Percentiles rank a stretch among this genome's conserved stretches.
Evolutionary conservation across 257 asterid genomes (phyloP).

Genomic region (Nicotiana attenuata): DNA sequence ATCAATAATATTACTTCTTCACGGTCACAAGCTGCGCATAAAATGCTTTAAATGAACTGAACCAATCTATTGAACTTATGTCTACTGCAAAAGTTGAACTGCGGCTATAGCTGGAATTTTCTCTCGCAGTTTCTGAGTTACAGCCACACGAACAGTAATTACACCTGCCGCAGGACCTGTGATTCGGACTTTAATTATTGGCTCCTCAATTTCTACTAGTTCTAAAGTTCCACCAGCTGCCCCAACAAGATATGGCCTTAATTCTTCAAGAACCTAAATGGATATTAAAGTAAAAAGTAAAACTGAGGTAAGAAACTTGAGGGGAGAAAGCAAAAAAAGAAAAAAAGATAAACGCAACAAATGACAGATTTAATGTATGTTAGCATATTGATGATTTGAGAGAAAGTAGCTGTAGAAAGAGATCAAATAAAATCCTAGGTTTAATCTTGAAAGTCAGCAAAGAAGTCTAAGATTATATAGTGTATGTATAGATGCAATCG

Average conservation of each 20-base stretch:
- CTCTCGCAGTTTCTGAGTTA: slow-evolving; percentile 85
- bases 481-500: not conserved
- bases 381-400: not conserved
- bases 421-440: not conserved
- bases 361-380: not conserved
- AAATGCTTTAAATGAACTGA: not conserved
- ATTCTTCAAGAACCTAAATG: slow-evolving; percentile 79
- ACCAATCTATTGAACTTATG: not conserved
- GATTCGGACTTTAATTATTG: slow-evolving; percentile 77
- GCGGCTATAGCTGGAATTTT: slow-evolving; percentile 89
- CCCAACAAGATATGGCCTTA: slow-evolving; percentile 82
- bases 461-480: not conserved
- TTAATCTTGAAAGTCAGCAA: not conserved
- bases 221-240: slow-evolving; percentile 92
- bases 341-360: not conserved
- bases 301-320: not conserved
- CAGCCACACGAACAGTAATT: slow-evolving; percentile 95
- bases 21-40: not conserved
- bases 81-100: slow-evolving; percentile 69
- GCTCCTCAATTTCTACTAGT: slow-evolving; percentile 73
- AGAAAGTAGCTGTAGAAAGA: not conserved
- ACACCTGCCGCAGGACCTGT: slow-evolving; percentile 91
- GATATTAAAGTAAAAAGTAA: not conserved
- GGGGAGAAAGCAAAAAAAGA: not conserved
- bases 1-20: too few species aligned